A percentile compares a stretch with the other conserved stretches of the same genome.
phyloP scores from a whole-genome alignment of 768 basidiomycete species.

The Psilocybe cyanescens region DNA sequence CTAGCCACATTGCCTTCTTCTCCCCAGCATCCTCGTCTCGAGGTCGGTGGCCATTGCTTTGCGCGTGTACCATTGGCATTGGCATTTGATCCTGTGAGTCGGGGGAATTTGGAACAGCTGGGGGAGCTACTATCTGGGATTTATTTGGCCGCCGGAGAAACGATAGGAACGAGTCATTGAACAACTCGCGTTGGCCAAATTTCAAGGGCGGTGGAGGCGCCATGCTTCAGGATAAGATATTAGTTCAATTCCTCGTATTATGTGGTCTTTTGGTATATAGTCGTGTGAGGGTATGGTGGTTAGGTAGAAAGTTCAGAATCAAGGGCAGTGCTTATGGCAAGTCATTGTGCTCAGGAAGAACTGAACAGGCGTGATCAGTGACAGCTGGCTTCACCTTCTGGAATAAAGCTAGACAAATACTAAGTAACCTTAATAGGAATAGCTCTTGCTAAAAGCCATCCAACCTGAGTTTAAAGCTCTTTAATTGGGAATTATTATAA shows the following conservation, averaged over 20 bases:
- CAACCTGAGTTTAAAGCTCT: too few species aligned
- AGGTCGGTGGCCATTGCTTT: conserved; percentile 13
- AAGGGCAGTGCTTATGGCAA: too few species aligned
- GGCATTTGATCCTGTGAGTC: conserved; percentile 23
- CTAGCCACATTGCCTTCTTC: conserved; percentile 25
- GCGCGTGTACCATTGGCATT: conserved; percentile 13
- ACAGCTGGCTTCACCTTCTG: too few species aligned
- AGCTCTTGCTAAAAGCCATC: too few species aligned
- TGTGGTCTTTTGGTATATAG: neutral
- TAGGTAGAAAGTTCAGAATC: too few species aligned
- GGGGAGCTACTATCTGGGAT: conserved; percentile 22
- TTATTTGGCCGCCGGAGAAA: conserved; percentile 28
- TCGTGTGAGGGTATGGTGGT: too few species aligned
- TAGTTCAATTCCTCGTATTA: neutral
- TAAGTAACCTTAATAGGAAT: too few species aligned
- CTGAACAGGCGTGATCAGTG: too few species aligned
- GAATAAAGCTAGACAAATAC: too few species aligned
- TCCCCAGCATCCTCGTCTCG: conserved; percentile 17
- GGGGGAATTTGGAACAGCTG: conserved; percentile 18
- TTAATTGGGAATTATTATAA: too few species aligned
- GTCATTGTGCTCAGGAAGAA: too few species aligned
- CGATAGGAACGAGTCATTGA: conserved; percentile 31
- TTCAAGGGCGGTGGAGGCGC: conserved; percentile 29
- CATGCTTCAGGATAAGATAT: neutral
- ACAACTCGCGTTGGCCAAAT: conserved; percentile 27